These are phyloP conservation scores for Botrytis tulipae DNA, from an alignment of 2,329 filamentous ascomycete genomes.

Conservation along the genomic window DNA sequence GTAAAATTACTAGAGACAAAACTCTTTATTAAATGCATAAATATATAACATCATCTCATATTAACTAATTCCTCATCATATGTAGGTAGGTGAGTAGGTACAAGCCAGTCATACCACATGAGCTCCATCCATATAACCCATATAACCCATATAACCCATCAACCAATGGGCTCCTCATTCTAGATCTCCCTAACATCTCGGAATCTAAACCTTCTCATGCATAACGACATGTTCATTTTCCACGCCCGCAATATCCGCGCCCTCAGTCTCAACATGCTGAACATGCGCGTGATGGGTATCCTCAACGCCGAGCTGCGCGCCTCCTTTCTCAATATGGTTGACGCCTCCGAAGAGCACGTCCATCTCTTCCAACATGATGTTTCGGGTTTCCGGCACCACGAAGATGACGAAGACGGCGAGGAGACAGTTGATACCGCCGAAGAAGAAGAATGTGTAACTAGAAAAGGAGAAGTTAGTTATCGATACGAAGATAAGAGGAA, in stretches of 20 bases:
- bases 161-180: neutral
- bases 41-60: neutral
- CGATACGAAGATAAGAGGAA: neutral
- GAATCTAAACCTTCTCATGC: neutral
- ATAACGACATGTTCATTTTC: neutral
- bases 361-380: conserved; percentile 53
- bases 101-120: neutral
- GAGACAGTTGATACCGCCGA: conserved; percentile 49
- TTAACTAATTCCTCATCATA: neutral
- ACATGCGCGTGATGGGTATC: conserved; percentile 36
- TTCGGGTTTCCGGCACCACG: conserved; percentile 55
- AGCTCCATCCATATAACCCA: too few species aligned
- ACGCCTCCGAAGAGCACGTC: conserved; percentile 51
- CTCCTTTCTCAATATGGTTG: conserved; percentile 38
- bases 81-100: neutral
- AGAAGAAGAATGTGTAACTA: conserved; percentile 47
- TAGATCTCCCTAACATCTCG: neutral
- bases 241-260: neutral
- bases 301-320: conserved; percentile 31
- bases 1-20: neutral
- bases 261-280: neutral
- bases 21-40: neutral
- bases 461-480: conserved; percentile 1
- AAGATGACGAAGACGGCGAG: conserved; percentile 52
- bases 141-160: neutral